Percentiles rank a stretch among this genome's conserved stretches.
phyloP scores from a whole-genome alignment of 495 filamentous ascomycete genomes.

The Trichoderma asperelloides region DNA sequence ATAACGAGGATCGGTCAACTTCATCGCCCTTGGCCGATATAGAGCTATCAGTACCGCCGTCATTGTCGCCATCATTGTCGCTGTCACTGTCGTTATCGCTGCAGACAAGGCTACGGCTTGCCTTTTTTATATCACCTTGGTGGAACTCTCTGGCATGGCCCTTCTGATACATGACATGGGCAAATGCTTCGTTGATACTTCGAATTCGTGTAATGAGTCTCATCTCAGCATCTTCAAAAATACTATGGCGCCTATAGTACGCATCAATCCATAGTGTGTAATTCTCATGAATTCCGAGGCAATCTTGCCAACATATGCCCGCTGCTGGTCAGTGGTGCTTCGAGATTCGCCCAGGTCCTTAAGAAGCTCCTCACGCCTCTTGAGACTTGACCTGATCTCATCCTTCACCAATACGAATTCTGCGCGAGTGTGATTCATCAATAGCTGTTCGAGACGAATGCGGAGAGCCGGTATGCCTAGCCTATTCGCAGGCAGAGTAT shows the following conservation, averaged over 20 bases:
- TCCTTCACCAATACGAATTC: neutral
- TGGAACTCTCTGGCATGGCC: neutral
- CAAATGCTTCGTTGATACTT: neutral
- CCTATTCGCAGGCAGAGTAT: neutral
- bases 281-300: neutral
- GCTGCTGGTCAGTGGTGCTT: neutral
- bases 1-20: neutral
- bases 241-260: neutral
- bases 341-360: neutral
- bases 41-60: neutral
- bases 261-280: neutral
- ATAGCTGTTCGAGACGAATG: neutral
- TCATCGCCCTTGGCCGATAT: neutral
- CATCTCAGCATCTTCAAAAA: neutral
- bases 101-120: no score
- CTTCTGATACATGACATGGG: neutral
- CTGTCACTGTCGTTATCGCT: no score
- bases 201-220: constrained; percentile 2
- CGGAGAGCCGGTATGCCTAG: neutral
- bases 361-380: neutral
- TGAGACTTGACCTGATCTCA: neutral
- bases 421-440: neutral
- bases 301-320: constrained; percentile 1
- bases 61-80: no score
- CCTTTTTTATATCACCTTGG: no score